A percentile compares a stretch with the other conserved stretches of the same genome.
Conservation (phyloP, 768 basidiomycete genomes). For the Termitomyces titanicus region DNA sequence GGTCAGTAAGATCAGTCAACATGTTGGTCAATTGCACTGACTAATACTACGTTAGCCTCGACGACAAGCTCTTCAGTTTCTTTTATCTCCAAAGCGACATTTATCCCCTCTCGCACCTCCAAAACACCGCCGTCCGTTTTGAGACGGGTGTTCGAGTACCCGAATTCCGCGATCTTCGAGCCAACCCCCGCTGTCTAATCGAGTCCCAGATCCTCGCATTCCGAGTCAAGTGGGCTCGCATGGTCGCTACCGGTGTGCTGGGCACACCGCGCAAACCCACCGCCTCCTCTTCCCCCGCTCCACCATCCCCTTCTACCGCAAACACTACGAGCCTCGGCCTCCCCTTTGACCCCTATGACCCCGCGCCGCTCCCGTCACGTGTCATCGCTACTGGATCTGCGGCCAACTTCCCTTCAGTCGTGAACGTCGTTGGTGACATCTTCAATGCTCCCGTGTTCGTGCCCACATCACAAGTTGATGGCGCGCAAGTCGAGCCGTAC, state of each 20-base stretch:
- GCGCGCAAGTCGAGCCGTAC: constrained; percentile 67
- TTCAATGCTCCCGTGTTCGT: constrained; percentile 82
- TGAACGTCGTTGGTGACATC: constrained; percentile 76
- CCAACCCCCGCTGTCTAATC: constrained; percentile 82
- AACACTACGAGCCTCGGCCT: constrained; percentile 51
- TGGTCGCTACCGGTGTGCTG: constrained; percentile 66
- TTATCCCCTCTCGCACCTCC: constrained; percentile 72
- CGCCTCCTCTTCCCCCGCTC: constrained; percentile 17
- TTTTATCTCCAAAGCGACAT: constrained; percentile 82
- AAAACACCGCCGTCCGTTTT: constrained; percentile 77
- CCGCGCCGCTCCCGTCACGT: constrained; percentile 57
- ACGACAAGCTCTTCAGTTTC: constrained; percentile 89
- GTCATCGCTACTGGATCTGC: constrained; percentile 76
- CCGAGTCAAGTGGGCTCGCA: constrained; percentile 77
- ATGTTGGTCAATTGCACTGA: constrained; percentile 2
- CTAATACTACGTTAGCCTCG: constrained; percentile 49
- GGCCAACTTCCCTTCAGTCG: constrained; percentile 79
- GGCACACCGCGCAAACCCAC: constrained; percentile 39
- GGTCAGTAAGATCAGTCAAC: constrained; percentile 41
- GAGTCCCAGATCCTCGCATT: constrained; percentile 81
- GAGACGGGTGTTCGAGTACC: constrained; percentile 86
- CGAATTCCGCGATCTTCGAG: constrained; percentile 85
- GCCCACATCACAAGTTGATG: constrained; percentile 71
- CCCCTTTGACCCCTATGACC: constrained; percentile 78
- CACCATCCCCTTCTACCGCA: constrained; percentile 1